Evolutionary conservation across 2,329 filamentous ascomycete species (phyloP).

Genomic region (Hansfordia pulvinata): DNA sequence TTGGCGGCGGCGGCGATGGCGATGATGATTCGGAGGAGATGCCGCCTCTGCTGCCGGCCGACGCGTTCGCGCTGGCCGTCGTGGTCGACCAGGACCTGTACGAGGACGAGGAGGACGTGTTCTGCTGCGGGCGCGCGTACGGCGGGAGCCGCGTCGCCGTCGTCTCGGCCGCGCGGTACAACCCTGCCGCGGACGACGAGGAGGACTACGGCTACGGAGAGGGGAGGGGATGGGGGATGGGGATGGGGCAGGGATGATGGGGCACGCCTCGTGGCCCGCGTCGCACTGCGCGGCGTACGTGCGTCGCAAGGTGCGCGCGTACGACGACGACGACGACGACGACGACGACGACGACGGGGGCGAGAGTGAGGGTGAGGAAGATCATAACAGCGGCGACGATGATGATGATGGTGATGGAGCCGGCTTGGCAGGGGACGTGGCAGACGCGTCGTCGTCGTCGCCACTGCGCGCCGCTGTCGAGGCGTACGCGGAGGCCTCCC

Average conservation of each 20-base stretch:
- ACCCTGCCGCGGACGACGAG: conserved; percentile 31
- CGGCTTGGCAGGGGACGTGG: too few species aligned
- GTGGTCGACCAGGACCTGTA: conserved; percentile 50
- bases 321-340: too few species aligned
- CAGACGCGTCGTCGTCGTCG: too few species aligned
- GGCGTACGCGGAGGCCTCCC: too few species aligned
- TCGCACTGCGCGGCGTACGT: conserved; percentile 45
- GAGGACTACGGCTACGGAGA: conserved; percentile 30
- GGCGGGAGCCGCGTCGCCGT: conserved; percentile 48
- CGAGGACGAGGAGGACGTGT: conserved; percentile 52
- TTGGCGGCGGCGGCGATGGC: too few species aligned
- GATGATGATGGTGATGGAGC: too few species aligned
- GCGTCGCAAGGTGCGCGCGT: too few species aligned
- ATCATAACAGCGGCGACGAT: conserved; percentile 1
- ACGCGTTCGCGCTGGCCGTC: conserved; percentile 46
- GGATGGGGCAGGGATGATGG: too few species aligned
- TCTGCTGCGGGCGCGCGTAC: conserved; percentile 53
- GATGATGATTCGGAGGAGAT: too few species aligned
- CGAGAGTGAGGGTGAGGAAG: too few species aligned
- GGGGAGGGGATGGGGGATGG: too few species aligned
- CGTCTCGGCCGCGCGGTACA: conserved; percentile 48
- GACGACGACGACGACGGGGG: too few species aligned
- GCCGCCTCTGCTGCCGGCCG: conserved; percentile 36
- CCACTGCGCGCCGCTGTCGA: conserved; percentile 22
- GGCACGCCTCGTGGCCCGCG: conserved; percentile 51